Evolutionary conservation across 2,329 filamentous ascomycete genomes (phyloP), one percentile per base, ranked within the genome.

Genomic region (Parasarocladium wereldwijsianum): DNA sequence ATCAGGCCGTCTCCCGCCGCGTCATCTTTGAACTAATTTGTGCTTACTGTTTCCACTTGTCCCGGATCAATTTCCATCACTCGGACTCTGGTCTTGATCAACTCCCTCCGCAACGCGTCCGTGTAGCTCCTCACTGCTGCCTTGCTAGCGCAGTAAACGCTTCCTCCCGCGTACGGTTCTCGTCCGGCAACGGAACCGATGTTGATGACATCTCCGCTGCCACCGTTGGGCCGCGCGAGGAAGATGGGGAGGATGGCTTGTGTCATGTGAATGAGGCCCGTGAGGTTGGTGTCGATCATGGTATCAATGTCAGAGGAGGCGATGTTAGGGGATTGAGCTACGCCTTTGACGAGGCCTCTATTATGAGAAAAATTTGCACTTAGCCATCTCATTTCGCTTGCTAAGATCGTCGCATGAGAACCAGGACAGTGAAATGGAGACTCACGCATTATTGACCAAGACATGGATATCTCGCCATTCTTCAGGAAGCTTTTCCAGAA

Each of bases 261-360:
- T 1, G 90, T 96, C 79, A 96, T 83, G 62, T 87, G 82, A 61
- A 98, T 90, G 19, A 98, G 65, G 17, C 90, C 90, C 2, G 80
- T 90, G 31, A 96, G 86, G 51, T 98, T 98, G 34, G 90, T 96
- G 26, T 70, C 59, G 49, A 94, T 83, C 85, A 96, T 94, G 51
- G 76, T 47, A 43, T 79, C 66, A 43, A 94, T 79, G 57, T 98
- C 87, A 34, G 76, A 75, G 44, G 81, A 66, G 11, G 64, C 66
- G 49, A 98, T 94, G 23, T 82, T 70, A 12, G 86, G 86, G 1
- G 85, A 84, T 49, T 79, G 74, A 29, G 82, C 87, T 9, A 93
- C 71, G 39, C 85, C 86, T 54, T 81, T 87, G 36, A 93, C 87
- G 13, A 94, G 69, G 24, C 87, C 87, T 27, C 83, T 90, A 39